Conservation (phyloP, 2,329 filamentous ascomycete genomes). For the Penicillium polonicum region DNA sequence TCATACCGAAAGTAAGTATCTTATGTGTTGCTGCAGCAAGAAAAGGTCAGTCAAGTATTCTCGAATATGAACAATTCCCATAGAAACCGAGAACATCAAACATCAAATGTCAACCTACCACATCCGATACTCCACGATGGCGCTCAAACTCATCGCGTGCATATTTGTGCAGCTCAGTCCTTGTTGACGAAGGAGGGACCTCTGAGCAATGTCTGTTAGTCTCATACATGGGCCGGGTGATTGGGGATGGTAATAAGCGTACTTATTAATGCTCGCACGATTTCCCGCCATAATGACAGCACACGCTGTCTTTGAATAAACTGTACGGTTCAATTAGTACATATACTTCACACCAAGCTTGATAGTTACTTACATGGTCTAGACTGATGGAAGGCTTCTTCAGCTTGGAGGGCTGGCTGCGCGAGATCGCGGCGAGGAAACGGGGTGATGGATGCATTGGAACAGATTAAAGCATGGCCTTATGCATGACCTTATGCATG, state of each 20-base stretch:
- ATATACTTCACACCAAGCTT: neutral
- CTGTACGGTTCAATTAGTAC: slow-evolving; percentile 18
- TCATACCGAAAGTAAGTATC: slow-evolving; percentile 46
- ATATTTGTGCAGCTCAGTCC: slow-evolving; percentile 43
- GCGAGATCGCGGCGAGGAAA: slow-evolving; percentile 33
- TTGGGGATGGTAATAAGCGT: slow-evolving; percentile 7
- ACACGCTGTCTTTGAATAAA: slow-evolving; percentile 47
- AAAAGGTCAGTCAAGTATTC: neutral
- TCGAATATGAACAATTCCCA: neutral
- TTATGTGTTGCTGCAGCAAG: slow-evolving; percentile 40
- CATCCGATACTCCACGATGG: slow-evolving; percentile 43
- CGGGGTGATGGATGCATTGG: slow-evolving; percentile 32
- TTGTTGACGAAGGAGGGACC: slow-evolving; percentile 41
- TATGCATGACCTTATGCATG: neutral
- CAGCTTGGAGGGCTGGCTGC: slow-evolving; percentile 32
- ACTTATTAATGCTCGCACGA: slow-evolving; percentile 43
- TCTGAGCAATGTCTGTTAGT: slow-evolving; percentile 24
- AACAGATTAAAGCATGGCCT: slow-evolving; percentile 5
- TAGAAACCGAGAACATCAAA: neutral
- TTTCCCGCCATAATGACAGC: slow-evolving; percentile 45
- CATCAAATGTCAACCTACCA: slow-evolving; percentile 30
- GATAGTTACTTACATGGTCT: slow-evolving; percentile 37
- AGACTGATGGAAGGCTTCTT: slow-evolving; percentile 39
- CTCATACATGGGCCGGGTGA: neutral
- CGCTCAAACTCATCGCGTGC: slow-evolving; percentile 47